phyloP scores from a whole-genome alignment of 2,329 filamentous ascomycete species.

The Venturia carpophila region DNA sequence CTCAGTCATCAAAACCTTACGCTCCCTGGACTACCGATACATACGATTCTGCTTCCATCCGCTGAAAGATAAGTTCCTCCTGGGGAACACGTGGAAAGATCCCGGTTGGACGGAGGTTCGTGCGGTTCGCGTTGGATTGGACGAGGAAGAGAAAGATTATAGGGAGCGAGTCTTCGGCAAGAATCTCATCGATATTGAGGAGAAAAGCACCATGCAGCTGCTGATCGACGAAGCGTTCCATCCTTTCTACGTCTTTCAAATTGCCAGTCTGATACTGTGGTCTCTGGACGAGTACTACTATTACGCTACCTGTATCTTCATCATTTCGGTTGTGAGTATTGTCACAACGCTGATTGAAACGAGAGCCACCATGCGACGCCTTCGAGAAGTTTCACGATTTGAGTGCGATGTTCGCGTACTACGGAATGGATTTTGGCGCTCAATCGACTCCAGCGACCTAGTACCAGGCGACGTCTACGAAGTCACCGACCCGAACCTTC shows the following conservation, averaged over 20 bases:
- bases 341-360: conserved; percentile 85
- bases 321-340: conserved; percentile 91
- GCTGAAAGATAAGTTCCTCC: conserved; percentile 75
- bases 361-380: conserved; percentile 78
- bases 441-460: conserved; percentile 76
- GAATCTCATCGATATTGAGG: conserved; percentile 87
- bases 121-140: conserved; percentile 68
- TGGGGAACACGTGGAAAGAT: conserved; percentile 90
- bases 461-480: conserved; percentile 96
- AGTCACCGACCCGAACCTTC: conserved; percentile 83
- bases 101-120: conserved; percentile 76
- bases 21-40: conserved; percentile 84
- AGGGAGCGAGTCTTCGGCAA: conserved; percentile 80
- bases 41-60: conserved; percentile 90
- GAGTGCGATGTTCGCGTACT: conserved; percentile 93
- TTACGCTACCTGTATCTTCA: conserved; percentile 88
- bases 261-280: conserved; percentile 90
- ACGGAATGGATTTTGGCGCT: conserved; percentile 91
- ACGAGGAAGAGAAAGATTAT: conserved; percentile 77
- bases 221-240: conserved; percentile 93
- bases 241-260: conserved; percentile 96
- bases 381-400: conserved; percentile 87
- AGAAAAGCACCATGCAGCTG: conserved; percentile 76
- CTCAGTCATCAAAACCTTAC: conserved; percentile 60
- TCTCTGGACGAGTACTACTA: conserved; percentile 96